Evolutionary conservation across 169 alveolate species (phyloP), one percentile per base, ranked within the genome.

Genomic region (Neospora caninum): DNA sequence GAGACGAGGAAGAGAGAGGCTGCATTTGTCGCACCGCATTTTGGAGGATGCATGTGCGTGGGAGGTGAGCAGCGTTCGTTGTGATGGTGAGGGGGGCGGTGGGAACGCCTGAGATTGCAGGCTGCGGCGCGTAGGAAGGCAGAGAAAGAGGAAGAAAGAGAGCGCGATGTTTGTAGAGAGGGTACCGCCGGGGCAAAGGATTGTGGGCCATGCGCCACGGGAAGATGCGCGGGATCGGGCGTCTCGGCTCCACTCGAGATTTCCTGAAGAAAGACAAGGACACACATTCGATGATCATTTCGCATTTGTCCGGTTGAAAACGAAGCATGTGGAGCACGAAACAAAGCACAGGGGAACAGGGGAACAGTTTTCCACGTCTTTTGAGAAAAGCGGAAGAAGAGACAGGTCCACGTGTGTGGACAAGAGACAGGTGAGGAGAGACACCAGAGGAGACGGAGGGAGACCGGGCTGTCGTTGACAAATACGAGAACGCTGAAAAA

Each of bases 151-250:
- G 89, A 31, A 82, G 89, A 43, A 82, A 82, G 10, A 82, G 89
- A 18, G 69, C 25, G 29, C 89, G 89, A 31, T 82, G 89, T 31
- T 82, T 82, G 89, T 82, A 82, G 4, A 82, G 89, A 41, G 89
- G 89, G 39, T 41, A 82, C 41, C 89, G 89, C 18, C 89, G 29
- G 20, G 89, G 89, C 67, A 82, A 20, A 13, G 89, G 38, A 36
- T 82, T 82, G 39, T 42, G 67, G 25, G 89, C 64, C 67, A 41
- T 41, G 34, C 89, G 54, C 89, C 89, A 82, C 29, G 89, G 89
- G 25, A 10, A 82, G 38, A 82, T 22, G 20, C 89, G 89, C 34
- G 89, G 89, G 22, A 82, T 42, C 25, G 89, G 64, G 39, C 89
- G 86, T 43, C 86, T 9, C 7, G 73, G 73, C 73, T 64, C 73